A percentile compares a stretch with the other conserved stretches of the same genome.
These are phyloP conservation scores for Hyphodiscus sp. DNA, from an alignment of 2,329 filamentous ascomycete species.

Conservation along the genomic window DNA sequence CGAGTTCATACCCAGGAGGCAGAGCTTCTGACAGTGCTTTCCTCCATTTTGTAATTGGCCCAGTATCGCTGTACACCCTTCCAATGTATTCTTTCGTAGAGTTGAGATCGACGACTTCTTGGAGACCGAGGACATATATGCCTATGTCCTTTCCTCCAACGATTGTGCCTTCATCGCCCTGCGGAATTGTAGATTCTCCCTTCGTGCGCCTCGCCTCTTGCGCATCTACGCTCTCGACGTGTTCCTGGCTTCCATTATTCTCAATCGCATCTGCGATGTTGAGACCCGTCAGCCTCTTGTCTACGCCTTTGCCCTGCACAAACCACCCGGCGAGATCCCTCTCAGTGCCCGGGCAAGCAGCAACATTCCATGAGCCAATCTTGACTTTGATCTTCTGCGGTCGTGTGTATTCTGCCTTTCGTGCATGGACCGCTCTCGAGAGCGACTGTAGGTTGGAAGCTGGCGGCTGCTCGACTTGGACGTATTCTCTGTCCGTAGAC, in stretches of 20 bases:
- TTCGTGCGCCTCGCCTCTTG: slow-evolving; percentile 40
- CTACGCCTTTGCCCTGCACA: slow-evolving; percentile 65
- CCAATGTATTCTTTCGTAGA: slow-evolving; percentile 72
- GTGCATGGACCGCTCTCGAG: slow-evolving; percentile 61
- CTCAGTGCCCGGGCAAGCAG: slow-evolving; percentile 74
- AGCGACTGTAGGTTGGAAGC: slow-evolving; percentile 49
- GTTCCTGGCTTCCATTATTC: slow-evolving; percentile 25
- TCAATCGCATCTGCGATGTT: slow-evolving; percentile 36
- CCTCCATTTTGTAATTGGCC: slow-evolving; percentile 72
- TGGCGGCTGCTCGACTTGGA: slow-evolving; percentile 8
- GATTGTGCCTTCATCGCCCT: slow-evolving; percentile 33
- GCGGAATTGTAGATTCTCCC: slow-evolving; percentile 39
- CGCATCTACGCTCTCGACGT: slow-evolving; percentile 38
- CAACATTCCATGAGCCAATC: slow-evolving; percentile 93
- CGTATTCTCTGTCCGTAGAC: slow-evolving; percentile 11
- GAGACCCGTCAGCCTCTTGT: slow-evolving; percentile 53
- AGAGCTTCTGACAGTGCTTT: slow-evolving; percentile 65
- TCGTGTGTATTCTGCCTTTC: slow-evolving; percentile 72
- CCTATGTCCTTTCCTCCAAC: slow-evolving; percentile 65
- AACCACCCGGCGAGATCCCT: slow-evolving; percentile 90
- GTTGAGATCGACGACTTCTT: slow-evolving; percentile 85
- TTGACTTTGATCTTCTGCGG: slow-evolving; percentile 74
- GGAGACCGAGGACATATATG: slow-evolving; percentile 82
- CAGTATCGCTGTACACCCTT: slow-evolving; percentile 64
- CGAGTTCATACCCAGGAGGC: slow-evolving; percentile 67